Conservation (phyloP, 2,329 filamentous ascomycete genomes). For the Teratosphaeriaceae sp. region DNA sequence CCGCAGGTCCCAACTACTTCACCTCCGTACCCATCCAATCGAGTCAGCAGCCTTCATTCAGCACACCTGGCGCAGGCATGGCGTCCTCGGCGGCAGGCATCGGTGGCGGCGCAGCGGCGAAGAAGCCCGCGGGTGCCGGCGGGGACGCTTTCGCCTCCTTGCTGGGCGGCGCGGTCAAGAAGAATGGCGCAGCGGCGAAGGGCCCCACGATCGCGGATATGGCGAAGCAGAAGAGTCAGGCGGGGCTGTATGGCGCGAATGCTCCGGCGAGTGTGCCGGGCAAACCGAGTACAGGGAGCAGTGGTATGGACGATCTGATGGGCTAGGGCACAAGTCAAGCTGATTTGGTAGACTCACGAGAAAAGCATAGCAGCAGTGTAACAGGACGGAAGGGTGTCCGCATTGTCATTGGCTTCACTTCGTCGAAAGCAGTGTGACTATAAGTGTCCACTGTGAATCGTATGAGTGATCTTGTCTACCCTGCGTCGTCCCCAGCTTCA, state of each 20-base stretch:
- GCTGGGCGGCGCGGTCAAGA: slow-evolving; percentile 55
- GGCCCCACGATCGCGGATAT: slow-evolving; percentile 84
- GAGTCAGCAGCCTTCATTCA: slow-evolving; percentile 24
- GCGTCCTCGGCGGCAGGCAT: slow-evolving; percentile 28
- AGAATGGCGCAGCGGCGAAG: slow-evolving; percentile 52
- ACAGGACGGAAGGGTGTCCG: too few relatives aligned
- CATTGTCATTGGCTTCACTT: too few relatives aligned
- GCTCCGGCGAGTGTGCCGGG: slow-evolving; percentile 26
- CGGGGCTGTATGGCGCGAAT: slow-evolving; percentile 84
- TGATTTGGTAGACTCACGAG: too few relatives aligned
- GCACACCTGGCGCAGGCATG: slow-evolving; percentile 35
- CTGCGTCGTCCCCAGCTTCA: too few relatives aligned
- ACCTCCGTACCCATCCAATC: slow-evolving; percentile 58
- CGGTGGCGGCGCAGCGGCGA: slow-evolving; percentile 32
- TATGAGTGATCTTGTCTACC: too few relatives aligned
- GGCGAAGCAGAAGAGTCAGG: slow-evolving; percentile 95
- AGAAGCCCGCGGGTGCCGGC: slow-evolving; percentile 43
- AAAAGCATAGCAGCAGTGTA: too few relatives aligned
- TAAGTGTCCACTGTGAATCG: too few relatives aligned
- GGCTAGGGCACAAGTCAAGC: slow-evolving; percentile 27
- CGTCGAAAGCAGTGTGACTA: too few relatives aligned
- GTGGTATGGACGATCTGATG: slow-evolving; percentile 38
- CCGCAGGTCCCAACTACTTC: slow-evolving; percentile 87
- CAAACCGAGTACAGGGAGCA: slow-evolving; percentile 22
- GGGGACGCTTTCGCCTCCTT: slow-evolving; percentile 87